Percentiles rank a stretch among this genome's conserved stretches.
Conservation (phyloP, 2,329 filamentous ascomycete species). For the Annulohypoxylon truncatum region DNA sequence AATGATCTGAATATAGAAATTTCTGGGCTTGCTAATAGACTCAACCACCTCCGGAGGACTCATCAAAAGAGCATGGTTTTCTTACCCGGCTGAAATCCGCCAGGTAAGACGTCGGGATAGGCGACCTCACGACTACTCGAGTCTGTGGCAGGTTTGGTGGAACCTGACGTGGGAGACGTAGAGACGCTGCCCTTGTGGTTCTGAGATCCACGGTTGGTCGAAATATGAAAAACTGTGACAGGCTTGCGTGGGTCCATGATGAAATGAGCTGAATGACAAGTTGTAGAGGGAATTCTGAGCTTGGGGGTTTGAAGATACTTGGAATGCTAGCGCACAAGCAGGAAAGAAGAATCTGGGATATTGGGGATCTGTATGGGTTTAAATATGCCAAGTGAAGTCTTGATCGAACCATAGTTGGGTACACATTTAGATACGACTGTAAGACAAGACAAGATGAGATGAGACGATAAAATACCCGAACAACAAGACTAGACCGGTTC, state of each 20-base stretch:
- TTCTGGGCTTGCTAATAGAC: not conserved
- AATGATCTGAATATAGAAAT: not conserved
- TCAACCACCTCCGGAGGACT: not conserved
- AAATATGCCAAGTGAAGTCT: constrained; percentile 12
- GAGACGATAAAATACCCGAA: constrained; percentile 1
- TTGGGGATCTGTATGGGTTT: constrained; percentile 2
- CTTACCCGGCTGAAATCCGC: constrained; percentile 47
- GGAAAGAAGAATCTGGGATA: not conserved
- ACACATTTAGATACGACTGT: not conserved
- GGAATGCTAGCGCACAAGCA: not conserved
- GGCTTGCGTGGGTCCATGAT: constrained; percentile 32
- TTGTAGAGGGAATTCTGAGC: not conserved
- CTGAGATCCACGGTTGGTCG: constrained; percentile 16
- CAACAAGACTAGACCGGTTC: constrained; percentile 9
- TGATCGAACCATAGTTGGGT: not conserved
- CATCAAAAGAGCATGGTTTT: constrained; percentile 41
- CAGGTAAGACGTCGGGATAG: constrained; percentile 45
- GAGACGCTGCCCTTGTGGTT: constrained; percentile 5
- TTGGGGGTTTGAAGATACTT: not conserved
- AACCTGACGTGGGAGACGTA: constrained; percentile 7
- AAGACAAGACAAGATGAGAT: not conserved
- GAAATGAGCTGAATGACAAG: not conserved
- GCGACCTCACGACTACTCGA: constrained; percentile 38
- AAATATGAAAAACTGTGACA: constrained; percentile 2
- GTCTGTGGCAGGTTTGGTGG: constrained; percentile 27